These are phyloP conservation scores for Saposhnikovia divaricata DNA, from an alignment of 129 eudicot genomes.

Conservation along the genomic window DNA sequence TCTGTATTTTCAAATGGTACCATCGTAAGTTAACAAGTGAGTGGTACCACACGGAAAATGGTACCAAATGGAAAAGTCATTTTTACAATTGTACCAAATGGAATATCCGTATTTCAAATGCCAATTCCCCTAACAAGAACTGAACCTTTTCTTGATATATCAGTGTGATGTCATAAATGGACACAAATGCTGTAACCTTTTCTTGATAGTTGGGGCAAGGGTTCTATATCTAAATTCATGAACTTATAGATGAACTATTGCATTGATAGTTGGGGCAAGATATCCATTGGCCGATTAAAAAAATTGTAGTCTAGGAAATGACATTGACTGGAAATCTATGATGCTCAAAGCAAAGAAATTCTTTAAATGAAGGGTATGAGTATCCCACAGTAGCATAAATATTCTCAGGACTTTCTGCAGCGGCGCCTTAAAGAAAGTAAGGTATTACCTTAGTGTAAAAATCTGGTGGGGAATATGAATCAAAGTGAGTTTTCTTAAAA, in stretches of 20 bases:
- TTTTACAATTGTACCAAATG: too few relatives aligned
- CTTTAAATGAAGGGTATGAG: not conserved
- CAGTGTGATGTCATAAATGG: not conserved
- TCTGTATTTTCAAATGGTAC: too few relatives aligned
- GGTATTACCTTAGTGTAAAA: slow-evolving; percentile 70
- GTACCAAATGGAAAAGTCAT: too few relatives aligned
- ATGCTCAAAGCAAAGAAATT: not conserved
- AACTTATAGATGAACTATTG: not conserved
- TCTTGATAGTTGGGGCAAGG: too few relatives aligned
- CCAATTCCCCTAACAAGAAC: not conserved
- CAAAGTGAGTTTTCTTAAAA: slow-evolving; percentile 82
- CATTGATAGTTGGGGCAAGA: not conserved
- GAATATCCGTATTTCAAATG: not conserved
- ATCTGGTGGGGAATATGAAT: slow-evolving; percentile 82
- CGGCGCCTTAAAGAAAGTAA: not conserved
- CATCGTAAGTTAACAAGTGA: too few relatives aligned
- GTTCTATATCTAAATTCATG: too few relatives aligned
- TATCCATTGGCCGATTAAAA: not conserved
- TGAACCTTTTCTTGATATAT: not conserved
- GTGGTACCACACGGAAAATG: too few relatives aligned
- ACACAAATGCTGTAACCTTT: not conserved
- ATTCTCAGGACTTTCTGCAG: not conserved
- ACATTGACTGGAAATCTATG: not conserved
- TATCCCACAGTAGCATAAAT: not conserved
- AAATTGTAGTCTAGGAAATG: not conserved